phyloP scores from a whole-genome alignment of 805 yeast species.

The Yamadazyma sp. region DNA sequence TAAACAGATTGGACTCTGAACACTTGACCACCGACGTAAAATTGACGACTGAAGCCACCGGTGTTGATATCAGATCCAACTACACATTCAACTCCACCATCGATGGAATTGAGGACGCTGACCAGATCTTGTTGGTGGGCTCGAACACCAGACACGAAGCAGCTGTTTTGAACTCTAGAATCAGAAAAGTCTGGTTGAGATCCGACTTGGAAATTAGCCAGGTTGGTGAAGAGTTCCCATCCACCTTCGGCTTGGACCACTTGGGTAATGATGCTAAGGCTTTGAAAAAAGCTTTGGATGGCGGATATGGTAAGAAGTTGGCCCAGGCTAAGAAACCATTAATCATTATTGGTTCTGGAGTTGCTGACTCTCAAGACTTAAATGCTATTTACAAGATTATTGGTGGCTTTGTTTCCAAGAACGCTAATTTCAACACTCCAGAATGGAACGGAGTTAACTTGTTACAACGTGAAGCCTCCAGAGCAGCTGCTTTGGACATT shows the following conservation, averaged over 20 bases:
- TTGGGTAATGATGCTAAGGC: constrained; percentile 62
- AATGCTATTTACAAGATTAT: constrained; percentile 57
- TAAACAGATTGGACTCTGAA: constrained; percentile 77
- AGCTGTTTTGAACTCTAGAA: constrained; percentile 80
- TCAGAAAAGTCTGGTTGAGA: constrained; percentile 77
- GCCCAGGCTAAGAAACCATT: constrained; percentile 69
- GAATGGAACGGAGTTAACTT: constrained; percentile 83
- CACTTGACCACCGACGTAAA: constrained; percentile 72
- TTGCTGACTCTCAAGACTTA: constrained; percentile 66
- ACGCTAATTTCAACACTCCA: constrained; percentile 58
- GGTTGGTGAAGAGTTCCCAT: constrained; percentile 74
- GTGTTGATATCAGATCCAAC: constrained; percentile 74
- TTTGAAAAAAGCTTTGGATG: constrained; percentile 58
- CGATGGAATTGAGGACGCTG: constrained; percentile 80
- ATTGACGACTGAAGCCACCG: constrained; percentile 56
- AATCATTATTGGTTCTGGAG: constrained; percentile 80
- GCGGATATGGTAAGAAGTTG: constrained; percentile 68
- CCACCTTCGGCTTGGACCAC: constrained; percentile 66
- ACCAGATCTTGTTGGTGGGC: constrained; percentile 75
- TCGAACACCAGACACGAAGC: constrained; percentile 91
- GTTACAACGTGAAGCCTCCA: constrained; percentile 83
- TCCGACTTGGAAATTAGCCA: constrained; percentile 65
- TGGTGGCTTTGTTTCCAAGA: constrained; percentile 58
- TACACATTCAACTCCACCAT: constrained; percentile 78
- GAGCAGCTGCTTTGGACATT: constrained; percentile 82